These are phyloP conservation scores for Cyclotella sp. DNA, from an alignment of 108 stramenopile species.

Conservation along the genomic window DNA sequence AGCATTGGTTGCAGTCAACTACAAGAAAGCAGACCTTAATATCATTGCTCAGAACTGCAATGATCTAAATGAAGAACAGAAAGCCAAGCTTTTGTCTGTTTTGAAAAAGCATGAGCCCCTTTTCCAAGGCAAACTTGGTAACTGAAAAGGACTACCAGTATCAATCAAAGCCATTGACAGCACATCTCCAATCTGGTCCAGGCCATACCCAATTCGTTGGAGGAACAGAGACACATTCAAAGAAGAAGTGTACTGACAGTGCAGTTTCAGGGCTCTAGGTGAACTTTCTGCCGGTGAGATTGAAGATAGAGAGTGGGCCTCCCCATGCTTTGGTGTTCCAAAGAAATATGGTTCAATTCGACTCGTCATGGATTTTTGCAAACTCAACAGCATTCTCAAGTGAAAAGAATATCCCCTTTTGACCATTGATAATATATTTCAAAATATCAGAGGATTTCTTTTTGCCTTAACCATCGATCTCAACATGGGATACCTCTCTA, in stretches of 20 bases:
- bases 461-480: constrained; percentile 1
- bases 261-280: not conserved
- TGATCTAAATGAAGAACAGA: not conserved
- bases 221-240: constrained; percentile 8
- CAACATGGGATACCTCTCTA: constrained; percentile 24
- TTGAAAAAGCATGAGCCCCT: not conserved
- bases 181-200: not conserved
- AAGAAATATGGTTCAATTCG: constrained; percentile 16
- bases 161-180: constrained; percentile 7
- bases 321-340: constrained; percentile 11
- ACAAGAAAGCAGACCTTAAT: not conserved
- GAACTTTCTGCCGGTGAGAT: constrained; percentile 3
- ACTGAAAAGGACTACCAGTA: constrained; percentile 1
- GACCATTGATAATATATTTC: constrained; percentile 7
- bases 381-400: constrained; percentile 2
- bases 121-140: constrained; percentile 6
- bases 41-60: not conserved
- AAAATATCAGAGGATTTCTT: not conserved
- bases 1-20: not conserved
- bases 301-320: constrained; percentile 16
- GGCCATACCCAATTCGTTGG: constrained; percentile 17
- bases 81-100: constrained; percentile 1
- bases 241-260: constrained; percentile 19
- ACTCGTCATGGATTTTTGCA: constrained; percentile 18
- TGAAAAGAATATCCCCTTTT: not conserved